Conservation (phyloP, 805 yeast genomes). For the Millerago galiae region DNA sequence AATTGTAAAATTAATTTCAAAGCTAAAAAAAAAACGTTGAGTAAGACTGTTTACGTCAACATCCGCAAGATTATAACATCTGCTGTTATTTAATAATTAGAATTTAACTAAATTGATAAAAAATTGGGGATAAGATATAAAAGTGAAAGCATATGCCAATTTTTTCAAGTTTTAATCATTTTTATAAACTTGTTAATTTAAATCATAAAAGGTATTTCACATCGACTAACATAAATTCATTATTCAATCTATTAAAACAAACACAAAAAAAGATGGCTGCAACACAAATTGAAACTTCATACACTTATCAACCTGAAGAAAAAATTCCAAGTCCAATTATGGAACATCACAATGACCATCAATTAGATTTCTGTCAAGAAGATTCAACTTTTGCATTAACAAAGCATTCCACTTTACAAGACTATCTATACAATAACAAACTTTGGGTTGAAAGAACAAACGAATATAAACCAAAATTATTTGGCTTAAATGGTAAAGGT, state of each 20-base stretch:
- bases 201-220: slow-evolving; percentile 1
- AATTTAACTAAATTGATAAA: neutral
- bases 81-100: neutral
- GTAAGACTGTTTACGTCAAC: neutral
- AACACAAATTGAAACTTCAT: slow-evolving; percentile 4
- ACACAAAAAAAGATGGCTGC: slow-evolving; percentile 5
- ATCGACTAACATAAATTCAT: neutral
- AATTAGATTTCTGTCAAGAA: slow-evolving; percentile 3
- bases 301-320: neutral
- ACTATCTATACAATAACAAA: slow-evolving; percentile 43
- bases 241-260: slow-evolving; percentile 4
- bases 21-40: neutral
- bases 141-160: neutral
- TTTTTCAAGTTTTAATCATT: neutral
- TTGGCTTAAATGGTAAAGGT: slow-evolving; percentile 57
- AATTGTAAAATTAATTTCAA: neutral
- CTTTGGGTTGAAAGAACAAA: slow-evolving; percentile 35
- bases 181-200: neutral
- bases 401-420: slow-evolving; percentile 42
- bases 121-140: neutral
- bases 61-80: neutral
- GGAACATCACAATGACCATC: slow-evolving; percentile 6
- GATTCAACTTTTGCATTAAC: slow-evolving; percentile 28
- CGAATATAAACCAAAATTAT: slow-evolving; percentile 18
- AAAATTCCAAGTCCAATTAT: neutral